Conservation (phyloP, 225 moss, liverwort and hornwort species). For the Marchantia paleacea region DNA sequence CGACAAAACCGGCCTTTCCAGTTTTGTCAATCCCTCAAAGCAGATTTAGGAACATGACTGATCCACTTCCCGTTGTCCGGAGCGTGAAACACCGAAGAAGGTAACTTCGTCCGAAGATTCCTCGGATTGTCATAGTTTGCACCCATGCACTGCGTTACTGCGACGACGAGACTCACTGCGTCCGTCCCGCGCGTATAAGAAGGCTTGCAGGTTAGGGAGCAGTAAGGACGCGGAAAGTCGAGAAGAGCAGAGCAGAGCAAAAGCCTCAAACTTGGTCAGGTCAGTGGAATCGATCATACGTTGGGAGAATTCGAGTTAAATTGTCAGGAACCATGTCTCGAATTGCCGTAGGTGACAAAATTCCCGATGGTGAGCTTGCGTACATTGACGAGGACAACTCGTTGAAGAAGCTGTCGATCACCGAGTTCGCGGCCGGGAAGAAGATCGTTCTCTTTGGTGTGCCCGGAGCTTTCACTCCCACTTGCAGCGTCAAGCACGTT, state of each 20-base stretch:
- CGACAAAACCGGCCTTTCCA: too few species aligned
- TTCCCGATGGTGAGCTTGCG: conserved; percentile 49
- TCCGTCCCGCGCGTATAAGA: neutral
- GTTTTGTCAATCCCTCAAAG: too few species aligned
- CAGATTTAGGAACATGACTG: too few species aligned
- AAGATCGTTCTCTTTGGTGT: conserved; percentile 83
- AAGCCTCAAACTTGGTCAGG: too few species aligned
- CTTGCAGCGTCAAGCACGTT: conserved; percentile 88
- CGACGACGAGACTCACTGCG: neutral
- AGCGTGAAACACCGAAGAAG: neutral
- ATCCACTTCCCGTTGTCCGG: too few species aligned
- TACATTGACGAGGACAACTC: conserved; percentile 51
- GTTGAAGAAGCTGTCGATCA: conserved; percentile 36
- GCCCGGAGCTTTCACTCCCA: conserved; percentile 89
- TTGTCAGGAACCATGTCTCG: conserved; percentile 55
- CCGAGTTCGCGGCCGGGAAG: conserved; percentile 61
- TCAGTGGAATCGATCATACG: neutral
- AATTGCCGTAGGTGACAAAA: conserved; percentile 66
- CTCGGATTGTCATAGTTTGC: neutral
- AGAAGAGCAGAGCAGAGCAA: neutral
- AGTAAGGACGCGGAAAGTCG: neutral
- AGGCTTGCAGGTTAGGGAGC: neutral
- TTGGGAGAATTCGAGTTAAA: neutral
- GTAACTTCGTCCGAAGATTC: neutral
- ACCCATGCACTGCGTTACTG: neutral